Percentiles rank a stretch among this genome's conserved stretches.
phyloP scores from a whole-genome alignment of 371 early-diverging fungal genomes.

The Mortierella sp. region DNA sequence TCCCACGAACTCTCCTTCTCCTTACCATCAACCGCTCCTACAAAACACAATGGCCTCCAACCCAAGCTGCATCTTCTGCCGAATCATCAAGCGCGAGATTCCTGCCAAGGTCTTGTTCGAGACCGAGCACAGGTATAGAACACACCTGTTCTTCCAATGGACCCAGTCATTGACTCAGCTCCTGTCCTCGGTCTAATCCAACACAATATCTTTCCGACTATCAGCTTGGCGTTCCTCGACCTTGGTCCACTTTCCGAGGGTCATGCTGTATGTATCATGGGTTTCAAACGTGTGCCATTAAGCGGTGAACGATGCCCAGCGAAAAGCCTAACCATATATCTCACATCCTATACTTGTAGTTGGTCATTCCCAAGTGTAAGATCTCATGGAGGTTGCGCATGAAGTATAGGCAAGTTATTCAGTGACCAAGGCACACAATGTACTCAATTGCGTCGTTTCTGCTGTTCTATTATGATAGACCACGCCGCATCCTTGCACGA shows the following conservation, averaged over 20 bases:
- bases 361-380: constrained; percentile 88
- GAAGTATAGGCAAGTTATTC: too few relatives aligned
- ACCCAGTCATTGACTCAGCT: background rate
- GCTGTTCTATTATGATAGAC: constrained; percentile 68
- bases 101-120: constrained; percentile 87
- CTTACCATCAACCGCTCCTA: background rate
- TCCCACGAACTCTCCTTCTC: background rate
- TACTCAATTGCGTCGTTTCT: too few relatives aligned
- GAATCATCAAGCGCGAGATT: constrained; percentile 86
- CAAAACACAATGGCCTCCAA: constrained; percentile 37
- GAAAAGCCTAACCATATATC: background rate
- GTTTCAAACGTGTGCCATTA: too few relatives aligned
- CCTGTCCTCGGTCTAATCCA: background rate
- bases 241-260: constrained; percentile 84
- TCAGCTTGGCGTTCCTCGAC: constrained; percentile 74
- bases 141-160: too few relatives aligned
- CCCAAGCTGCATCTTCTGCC: constrained; percentile 88
- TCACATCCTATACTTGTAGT: constrained; percentile 53
- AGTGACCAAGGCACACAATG: too few relatives aligned
- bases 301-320: too few relatives aligned
- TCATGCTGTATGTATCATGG: constrained; percentile 65
- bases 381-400: background rate
- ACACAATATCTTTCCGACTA: background rate
- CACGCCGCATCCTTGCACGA: constrained; percentile 92
- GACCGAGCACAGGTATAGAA: constrained; percentile 73